Conservation (phyloP, 805 yeast genomes). For the Jamesozyma hellenica region DNA sequence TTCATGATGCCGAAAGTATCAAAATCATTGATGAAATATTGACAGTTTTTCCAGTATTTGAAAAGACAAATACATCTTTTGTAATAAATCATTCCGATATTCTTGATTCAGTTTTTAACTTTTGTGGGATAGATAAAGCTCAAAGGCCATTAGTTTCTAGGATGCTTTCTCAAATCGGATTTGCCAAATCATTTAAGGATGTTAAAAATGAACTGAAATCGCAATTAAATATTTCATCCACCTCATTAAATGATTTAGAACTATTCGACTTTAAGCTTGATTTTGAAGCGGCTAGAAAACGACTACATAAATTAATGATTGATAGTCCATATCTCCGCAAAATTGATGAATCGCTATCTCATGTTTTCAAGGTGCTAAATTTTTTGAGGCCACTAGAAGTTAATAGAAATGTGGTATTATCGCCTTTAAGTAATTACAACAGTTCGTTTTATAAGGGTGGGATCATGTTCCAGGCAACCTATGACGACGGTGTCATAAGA, state of each 20-base stretch:
- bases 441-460: constrained; percentile 70
- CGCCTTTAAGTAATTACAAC: constrained; percentile 81
- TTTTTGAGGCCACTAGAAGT: constrained; percentile 53
- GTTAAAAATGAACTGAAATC: constrained; percentile 44
- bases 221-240: constrained; percentile 68
- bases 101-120: constrained; percentile 65
- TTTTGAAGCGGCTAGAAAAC: constrained; percentile 51
- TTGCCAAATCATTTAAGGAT: constrained; percentile 54
- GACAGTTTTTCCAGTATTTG: constrained; percentile 55
- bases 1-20: constrained; percentile 81
- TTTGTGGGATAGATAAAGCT: constrained; percentile 68
- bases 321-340: constrained; percentile 56
- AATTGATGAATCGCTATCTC: constrained; percentile 52
- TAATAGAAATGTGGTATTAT: constrained; percentile 44
- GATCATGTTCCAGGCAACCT: constrained; percentile 78
- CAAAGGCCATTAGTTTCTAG: constrained; percentile 60
- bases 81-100: constrained; percentile 75
- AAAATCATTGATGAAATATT: constrained; percentile 72
- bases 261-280: constrained; percentile 68
- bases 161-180: constrained; percentile 66
- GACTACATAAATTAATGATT: constrained; percentile 59
- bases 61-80: constrained; percentile 44
- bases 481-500: constrained; percentile 44
- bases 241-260: constrained; percentile 71
- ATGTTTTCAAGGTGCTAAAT: constrained; percentile 49